A percentile compares a stretch with the other conserved stretches of the same genome.
These are phyloP conservation scores for Suillus decipiens DNA, from an alignment of 768 basidiomycete genomes.

Conservation along the genomic window DNA sequence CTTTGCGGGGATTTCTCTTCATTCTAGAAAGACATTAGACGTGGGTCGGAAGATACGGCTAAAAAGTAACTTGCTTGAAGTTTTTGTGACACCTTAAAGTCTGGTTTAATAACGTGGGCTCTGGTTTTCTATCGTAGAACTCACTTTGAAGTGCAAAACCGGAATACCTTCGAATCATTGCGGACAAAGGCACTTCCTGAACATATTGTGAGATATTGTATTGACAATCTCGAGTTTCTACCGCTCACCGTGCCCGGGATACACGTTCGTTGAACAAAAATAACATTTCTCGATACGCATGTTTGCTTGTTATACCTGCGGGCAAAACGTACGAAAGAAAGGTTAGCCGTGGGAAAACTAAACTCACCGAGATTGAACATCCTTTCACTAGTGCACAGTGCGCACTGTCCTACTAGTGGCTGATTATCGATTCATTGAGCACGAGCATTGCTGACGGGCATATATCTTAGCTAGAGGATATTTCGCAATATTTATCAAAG, in stretches of 20 bases:
- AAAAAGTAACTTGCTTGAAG: conserved; percentile 74
- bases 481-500: not conserved
- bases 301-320: conserved; percentile 13
- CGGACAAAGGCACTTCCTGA: conserved; percentile 92
- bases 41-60: no score
- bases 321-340: not conserved
- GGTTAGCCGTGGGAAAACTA: conserved; percentile 31
- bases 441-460: not conserved
- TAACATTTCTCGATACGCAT: conserved; percentile 99
- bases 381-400: no score
- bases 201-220: not conserved
- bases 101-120: conserved; percentile 13
- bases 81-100: conserved; percentile 90
- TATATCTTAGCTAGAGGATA: not conserved
- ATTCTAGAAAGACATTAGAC: conserved; percentile 54
- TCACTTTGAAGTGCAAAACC: conserved; percentile 97
- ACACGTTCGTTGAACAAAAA: conserved; percentile 96
- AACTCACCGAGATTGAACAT: not conserved
- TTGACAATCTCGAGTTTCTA: not conserved
- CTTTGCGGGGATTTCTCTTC: conserved; percentile 99
- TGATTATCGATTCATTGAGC: no score
- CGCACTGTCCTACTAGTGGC: no score
- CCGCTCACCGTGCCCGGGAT: conserved; percentile 87
- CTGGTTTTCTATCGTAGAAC: conserved; percentile 24
- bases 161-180: conserved; percentile 97